Conservation (phyloP, 2,329 filamentous ascomycete genomes). For the Apiospora phragmitis region DNA sequence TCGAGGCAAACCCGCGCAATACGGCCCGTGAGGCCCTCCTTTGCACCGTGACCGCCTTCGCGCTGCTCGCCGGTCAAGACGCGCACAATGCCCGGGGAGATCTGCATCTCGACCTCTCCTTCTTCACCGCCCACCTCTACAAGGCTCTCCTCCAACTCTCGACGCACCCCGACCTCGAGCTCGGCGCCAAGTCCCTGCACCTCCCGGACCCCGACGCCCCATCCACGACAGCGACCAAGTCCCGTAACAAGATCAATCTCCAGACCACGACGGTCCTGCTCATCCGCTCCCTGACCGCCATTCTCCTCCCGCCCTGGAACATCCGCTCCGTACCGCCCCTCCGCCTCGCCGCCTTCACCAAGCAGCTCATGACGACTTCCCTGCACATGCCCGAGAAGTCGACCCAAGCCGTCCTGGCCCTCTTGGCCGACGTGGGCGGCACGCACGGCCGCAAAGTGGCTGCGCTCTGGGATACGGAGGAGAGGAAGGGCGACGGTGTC, state of each 20-base stretch:
- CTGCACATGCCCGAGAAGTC: constrained; percentile 92
- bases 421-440: constrained; percentile 77
- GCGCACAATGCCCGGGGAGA: constrained; percentile 78
- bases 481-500: constrained; percentile 85
- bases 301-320: constrained; percentile 75
- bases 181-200: constrained; percentile 68
- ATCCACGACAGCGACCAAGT: constrained; percentile 39
- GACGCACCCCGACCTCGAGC: constrained; percentile 83
- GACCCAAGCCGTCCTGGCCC: constrained; percentile 72
- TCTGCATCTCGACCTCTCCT: constrained; percentile 87
- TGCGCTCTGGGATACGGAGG: constrained; percentile 92
- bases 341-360: constrained; percentile 87
- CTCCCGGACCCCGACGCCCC: constrained; percentile 63
- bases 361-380: constrained; percentile 80
- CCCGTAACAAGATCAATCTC: constrained; percentile 78
- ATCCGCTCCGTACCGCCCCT: constrained; percentile 76
- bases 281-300: constrained; percentile 78
- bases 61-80: constrained; percentile 93
- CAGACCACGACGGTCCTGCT: constrained; percentile 93
- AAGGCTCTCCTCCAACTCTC: constrained; percentile 77
- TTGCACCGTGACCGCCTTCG: constrained; percentile 94
- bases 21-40: constrained; percentile 84
- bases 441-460: constrained; percentile 80
- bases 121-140: constrained; percentile 95
- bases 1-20: constrained; percentile 63